Evolutionary conservation across 441 rosid species (phyloP).

Genomic region (Pelargonium australe): DNA sequence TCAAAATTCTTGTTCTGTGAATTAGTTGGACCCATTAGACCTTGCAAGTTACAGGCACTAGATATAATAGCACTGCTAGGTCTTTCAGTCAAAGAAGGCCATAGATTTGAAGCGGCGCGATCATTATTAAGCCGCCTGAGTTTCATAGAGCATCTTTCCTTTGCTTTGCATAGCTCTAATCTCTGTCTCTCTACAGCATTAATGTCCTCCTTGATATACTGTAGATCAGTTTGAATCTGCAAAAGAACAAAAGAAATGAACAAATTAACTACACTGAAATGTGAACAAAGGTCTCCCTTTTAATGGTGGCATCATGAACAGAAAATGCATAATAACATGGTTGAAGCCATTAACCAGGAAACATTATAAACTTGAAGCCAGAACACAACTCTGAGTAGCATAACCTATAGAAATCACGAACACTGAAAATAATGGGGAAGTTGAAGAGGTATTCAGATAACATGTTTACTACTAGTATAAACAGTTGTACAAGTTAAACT

Average conservation of each 20-base stretch:
- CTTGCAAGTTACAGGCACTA: slow-evolving; percentile 7
- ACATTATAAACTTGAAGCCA: not conserved
- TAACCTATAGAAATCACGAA: too few relatives aligned
- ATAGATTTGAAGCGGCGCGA: slow-evolving; percentile 12
- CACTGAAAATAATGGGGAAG: too few relatives aligned
- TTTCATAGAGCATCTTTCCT: slow-evolving; percentile 23
- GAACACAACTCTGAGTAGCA: not conserved
- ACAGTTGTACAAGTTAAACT: too few relatives aligned
- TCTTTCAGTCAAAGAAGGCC: slow-evolving; percentile 17
- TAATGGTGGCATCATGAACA: not conserved
- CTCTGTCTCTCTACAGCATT: slow-evolving; percentile 25
- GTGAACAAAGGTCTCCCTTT: not conserved
- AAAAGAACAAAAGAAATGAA: not conserved
- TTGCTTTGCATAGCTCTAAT: slow-evolving; percentile 18
- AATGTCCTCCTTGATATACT: slow-evolving; percentile 31
- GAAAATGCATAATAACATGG: too few relatives aligned
- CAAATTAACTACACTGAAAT: not conserved
- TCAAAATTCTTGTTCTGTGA: slow-evolving; percentile 19
- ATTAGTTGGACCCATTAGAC: slow-evolving; percentile 15
- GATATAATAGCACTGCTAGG: slow-evolving; percentile 11
- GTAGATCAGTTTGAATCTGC: slow-evolving; percentile 33
- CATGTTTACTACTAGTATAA: too few relatives aligned
- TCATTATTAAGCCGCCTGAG: slow-evolving; percentile 22
- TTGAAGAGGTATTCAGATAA: too few relatives aligned
- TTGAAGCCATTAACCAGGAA: not conserved